These are phyloP conservation scores for Parasitella parasitica DNA, from an alignment of 371 early-diverging fungal species.

Conservation along the genomic window DNA sequence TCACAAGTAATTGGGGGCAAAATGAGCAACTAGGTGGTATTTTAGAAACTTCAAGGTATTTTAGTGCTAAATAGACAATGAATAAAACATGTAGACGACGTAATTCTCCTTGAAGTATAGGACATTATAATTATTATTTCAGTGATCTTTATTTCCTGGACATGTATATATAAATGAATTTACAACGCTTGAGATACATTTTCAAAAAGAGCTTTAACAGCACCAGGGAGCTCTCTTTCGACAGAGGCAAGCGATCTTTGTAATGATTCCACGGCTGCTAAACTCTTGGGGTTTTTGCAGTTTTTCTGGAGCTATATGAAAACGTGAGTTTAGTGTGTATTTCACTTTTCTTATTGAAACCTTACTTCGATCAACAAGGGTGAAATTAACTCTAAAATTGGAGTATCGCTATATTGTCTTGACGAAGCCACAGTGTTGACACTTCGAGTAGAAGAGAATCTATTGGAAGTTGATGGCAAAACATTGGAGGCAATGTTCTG, in stretches of 20 bases:
- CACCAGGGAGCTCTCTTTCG: conserved; percentile 64
- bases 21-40: too few relatives aligned
- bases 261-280: conserved; percentile 56
- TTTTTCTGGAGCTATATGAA: conserved; percentile 43
- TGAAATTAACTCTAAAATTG: conserved; percentile 30
- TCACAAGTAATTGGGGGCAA: too few relatives aligned
- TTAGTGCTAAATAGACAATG: too few relatives aligned
- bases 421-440: conserved; percentile 22
- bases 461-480: conserved; percentile 26
- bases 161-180: neutral
- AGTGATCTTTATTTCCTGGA: too few relatives aligned
- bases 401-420: conserved; percentile 19
- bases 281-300: conserved; percentile 49
- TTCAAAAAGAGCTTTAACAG: conserved; percentile 56
- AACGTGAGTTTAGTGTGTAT: neutral
- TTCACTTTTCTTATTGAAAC: neutral
- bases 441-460: conserved; percentile 37
- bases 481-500: conserved; percentile 14
- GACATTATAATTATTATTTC: too few relatives aligned
- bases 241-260: conserved; percentile 61
- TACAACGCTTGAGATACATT: conserved; percentile 37
- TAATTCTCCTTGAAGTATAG: too few relatives aligned
- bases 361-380: conserved; percentile 42
- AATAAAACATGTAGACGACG: too few relatives aligned
- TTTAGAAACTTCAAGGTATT: too few relatives aligned